Conservation (phyloP, 2,329 filamentous ascomycete genomes). For the Pseudogymnoascus sp. region DNA sequence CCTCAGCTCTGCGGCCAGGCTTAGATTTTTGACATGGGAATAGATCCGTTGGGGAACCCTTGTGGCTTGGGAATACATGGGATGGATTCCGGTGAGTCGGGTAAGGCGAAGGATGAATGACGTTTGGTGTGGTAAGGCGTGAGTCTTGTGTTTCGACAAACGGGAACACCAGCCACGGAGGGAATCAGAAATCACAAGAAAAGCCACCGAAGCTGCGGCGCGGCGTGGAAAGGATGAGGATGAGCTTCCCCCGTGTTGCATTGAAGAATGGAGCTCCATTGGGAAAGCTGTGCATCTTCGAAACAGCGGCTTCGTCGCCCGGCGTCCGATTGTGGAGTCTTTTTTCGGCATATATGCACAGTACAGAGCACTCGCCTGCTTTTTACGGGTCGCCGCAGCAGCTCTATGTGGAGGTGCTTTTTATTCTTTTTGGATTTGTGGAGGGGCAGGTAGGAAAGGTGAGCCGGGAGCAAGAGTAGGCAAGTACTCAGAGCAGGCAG, state of each 20-base stretch:
- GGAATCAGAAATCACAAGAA: background rate
- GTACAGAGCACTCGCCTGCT: background rate
- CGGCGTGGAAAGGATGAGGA: background rate
- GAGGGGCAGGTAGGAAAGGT: background rate
- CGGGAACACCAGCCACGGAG: background rate
- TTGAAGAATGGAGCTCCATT: conserved; percentile 6
- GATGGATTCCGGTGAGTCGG: background rate
- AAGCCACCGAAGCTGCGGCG: background rate
- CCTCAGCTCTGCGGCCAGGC: conserved; percentile 2
- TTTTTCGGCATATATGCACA: conserved; percentile 2
- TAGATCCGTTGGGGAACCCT: background rate
- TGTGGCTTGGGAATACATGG: background rate
- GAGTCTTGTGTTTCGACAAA: background rate
- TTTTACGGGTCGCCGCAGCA: background rate
- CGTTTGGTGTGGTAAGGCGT: conserved; percentile 1
- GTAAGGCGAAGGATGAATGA: background rate
- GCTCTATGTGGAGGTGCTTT: background rate
- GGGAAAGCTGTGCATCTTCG: background rate
- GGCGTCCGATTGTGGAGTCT: conserved; percentile 5
- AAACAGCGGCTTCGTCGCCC: background rate
- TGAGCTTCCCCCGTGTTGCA: background rate
- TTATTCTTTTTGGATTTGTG: background rate
- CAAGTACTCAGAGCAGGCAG: background rate
- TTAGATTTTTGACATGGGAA: background rate
- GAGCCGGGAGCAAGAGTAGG: background rate